Percentiles rank a stretch among this genome's conserved stretches.
Conservation (phyloP, 176 grass and related monocot species). For the Avena insularis region DNA sequence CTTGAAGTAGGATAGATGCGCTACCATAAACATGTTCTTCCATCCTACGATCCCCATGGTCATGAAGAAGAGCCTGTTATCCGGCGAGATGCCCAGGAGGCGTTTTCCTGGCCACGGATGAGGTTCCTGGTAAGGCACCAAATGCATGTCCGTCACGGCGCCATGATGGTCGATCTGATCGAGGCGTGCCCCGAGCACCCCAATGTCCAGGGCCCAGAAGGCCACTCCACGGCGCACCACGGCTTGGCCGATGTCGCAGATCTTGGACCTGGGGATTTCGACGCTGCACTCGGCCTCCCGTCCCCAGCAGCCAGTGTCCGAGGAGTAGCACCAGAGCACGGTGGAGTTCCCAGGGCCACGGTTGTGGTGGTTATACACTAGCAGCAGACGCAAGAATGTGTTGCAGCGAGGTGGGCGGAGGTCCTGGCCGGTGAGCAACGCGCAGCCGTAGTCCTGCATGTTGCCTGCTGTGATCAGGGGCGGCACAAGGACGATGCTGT, state of each 20-base stretch:
- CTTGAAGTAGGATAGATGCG: neutral
- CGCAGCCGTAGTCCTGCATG: slow-evolving; percentile 8
- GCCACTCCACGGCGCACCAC: neutral
- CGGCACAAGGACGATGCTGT: neutral
- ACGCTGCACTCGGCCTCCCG: neutral
- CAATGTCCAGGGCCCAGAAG: neutral
- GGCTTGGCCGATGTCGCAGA: neutral
- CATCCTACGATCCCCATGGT: neutral
- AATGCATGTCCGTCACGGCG: neutral
- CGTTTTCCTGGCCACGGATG: neutral
- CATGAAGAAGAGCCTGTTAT: slow-evolving; percentile 32
- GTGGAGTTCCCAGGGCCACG: slow-evolving; percentile 5
- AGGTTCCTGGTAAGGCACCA: neutral
- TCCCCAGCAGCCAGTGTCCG: slow-evolving; percentile 12
- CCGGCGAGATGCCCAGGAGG: slow-evolving; percentile 62
- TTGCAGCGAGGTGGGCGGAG: neutral
- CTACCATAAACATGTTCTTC: neutral
- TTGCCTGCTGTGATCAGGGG: neutral
- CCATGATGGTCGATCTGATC: neutral
- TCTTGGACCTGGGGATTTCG: neutral
- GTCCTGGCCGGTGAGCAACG: slow-evolving; percentile 31
- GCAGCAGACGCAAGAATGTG: neutral
- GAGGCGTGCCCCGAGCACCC: slow-evolving; percentile 14
- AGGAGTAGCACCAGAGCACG: slow-evolving; percentile 29
- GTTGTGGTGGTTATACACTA: neutral